A percentile compares a stretch with the other conserved stretches of the same genome.
These are phyloP conservation scores for Fusarium tjaetaba DNA, from an alignment of 2,329 filamentous ascomycete species.

Conservation along the genomic window DNA sequence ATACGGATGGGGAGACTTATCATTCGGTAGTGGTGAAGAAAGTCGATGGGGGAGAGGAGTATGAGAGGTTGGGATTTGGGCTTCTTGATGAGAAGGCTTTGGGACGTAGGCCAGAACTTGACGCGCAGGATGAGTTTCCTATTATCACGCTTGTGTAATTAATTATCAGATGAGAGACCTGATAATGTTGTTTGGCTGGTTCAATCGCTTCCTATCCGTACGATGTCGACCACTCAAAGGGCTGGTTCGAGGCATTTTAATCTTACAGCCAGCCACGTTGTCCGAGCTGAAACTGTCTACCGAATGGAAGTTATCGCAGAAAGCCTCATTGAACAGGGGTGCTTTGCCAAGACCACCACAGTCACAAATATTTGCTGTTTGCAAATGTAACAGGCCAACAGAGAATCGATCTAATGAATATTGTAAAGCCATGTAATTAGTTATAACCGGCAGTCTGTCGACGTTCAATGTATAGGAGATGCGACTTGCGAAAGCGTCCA, in stretches of 20 bases:
- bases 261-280: not conserved
- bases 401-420: not conserved
- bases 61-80: not conserved
- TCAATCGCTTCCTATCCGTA: no score
- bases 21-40: not conserved
- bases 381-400: not conserved
- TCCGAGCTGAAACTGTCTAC: not conserved
- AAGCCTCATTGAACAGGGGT: not conserved
- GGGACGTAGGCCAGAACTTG: not conserved
- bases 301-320: not conserved
- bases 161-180: not conserved
- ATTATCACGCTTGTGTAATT: not conserved
- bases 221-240: not conserved
- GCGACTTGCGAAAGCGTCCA: not conserved
- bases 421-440: not conserved
- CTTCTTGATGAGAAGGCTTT: not conserved
- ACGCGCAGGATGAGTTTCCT: not conserved
- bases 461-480: fast-evolving
- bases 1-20: fast-evolving
- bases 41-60: not conserved
- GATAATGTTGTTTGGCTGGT: not conserved
- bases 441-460: not conserved
- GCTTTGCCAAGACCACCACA: not conserved
- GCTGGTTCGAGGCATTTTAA: not conserved
- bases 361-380: fast-evolving